Conservation (phyloP, 228 moss, liverwort and hornwort genomes). For the Sphagnum fallax region DNA sequence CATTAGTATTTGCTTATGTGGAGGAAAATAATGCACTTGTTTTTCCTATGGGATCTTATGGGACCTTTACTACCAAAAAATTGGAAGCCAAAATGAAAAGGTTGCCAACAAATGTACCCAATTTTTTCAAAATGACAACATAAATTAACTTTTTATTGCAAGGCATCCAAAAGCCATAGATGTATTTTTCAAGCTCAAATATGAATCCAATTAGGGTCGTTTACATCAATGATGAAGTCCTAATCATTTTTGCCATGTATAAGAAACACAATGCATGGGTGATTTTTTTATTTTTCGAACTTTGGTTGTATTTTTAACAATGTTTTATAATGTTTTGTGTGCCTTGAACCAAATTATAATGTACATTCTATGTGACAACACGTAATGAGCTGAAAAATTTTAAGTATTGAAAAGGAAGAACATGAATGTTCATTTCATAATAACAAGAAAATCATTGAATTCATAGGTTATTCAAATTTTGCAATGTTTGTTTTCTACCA, state of each 20-base stretch:
- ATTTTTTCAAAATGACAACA: conserved; percentile 61
- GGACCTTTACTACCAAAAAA: conserved; percentile 69
- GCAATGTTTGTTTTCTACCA: too few relatives aligned
- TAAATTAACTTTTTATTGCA: conserved; percentile 45
- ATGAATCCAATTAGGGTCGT: conserved; percentile 65
- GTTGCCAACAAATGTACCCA: conserved; percentile 45
- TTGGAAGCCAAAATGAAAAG: conserved; percentile 61
- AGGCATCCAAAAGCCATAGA: conserved; percentile 61
- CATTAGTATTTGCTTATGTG: conserved; percentile 83
- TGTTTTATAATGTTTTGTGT: too few relatives aligned
- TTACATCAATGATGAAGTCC: conserved; percentile 60
- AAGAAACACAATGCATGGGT: conserved; percentile 61
- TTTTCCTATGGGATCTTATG: conserved; percentile 82
- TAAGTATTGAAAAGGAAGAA: too few relatives aligned
- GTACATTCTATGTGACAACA: too few relatives aligned
- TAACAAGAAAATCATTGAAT: too few relatives aligned
- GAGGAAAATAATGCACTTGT: conserved; percentile 80
- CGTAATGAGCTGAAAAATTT: too few relatives aligned
- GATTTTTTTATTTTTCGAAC: conserved; percentile 44
- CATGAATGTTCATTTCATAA: too few relatives aligned
- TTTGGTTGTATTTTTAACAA: too few relatives aligned
- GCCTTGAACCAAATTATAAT: too few relatives aligned
- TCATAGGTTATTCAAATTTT: too few relatives aligned
- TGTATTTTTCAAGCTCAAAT: conserved; percentile 86
- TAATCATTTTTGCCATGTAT: conserved; percentile 59